Percentiles rank a stretch among this genome's conserved stretches.
phyloP scores from a whole-genome alignment of 2,329 filamentous ascomycete species.

The Penicillium sp. region DNA sequence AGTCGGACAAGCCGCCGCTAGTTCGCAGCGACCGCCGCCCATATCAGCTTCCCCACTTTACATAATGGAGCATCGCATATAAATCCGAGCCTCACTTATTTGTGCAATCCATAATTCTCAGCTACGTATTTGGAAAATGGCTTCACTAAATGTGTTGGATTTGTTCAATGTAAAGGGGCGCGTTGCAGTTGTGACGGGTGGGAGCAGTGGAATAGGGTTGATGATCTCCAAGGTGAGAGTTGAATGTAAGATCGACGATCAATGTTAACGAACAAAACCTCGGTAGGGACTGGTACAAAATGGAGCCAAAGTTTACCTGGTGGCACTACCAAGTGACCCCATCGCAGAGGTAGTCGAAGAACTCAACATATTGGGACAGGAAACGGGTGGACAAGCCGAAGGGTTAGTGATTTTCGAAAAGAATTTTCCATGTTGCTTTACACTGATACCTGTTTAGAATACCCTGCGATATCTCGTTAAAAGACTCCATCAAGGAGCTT shows the following conservation, averaged over 20 bases:
- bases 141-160: conserved; percentile 10
- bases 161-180: conserved; percentile 42
- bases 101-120: too few relatives aligned
- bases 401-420: conserved; percentile 30
- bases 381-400: conserved; percentile 38
- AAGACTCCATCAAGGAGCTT: conserved; percentile 40
- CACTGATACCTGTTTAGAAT: not conserved
- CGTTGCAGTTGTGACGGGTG: conserved; percentile 48
- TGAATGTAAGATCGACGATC: not conserved
- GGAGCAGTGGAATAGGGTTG: conserved; percentile 47
- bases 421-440: not conserved
- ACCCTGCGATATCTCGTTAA: conserved; percentile 40
- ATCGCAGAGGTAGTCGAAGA: conserved; percentile 41
- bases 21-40: not conserved
- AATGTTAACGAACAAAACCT: not conserved
- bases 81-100: not conserved
- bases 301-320: conserved; percentile 50
- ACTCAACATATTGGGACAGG: conserved; percentile 40
- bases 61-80: not conserved
- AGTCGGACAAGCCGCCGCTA: not conserved
- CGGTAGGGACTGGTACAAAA: conserved; percentile 45
- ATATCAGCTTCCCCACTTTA: not conserved
- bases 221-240: conserved; percentile 47
- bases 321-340: conserved; percentile 43
- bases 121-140: conserved; percentile 5